These are phyloP conservation scores for Zygosaccharomyces bailii DNA, from an alignment of 805 yeast species.

Conservation along the genomic window DNA sequence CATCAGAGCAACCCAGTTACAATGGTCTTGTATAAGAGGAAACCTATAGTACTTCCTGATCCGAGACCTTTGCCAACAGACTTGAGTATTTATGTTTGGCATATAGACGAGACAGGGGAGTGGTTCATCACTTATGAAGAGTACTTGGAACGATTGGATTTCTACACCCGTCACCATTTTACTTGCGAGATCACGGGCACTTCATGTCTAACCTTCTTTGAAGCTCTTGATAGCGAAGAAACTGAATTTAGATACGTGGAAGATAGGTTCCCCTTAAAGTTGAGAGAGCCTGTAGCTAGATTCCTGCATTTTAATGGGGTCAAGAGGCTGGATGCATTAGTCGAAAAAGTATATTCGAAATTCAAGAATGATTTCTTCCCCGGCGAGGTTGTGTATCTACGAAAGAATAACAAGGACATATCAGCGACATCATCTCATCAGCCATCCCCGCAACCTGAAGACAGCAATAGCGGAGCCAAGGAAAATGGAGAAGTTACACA, in stretches of 20 bases:
- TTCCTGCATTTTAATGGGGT: constrained; percentile 76
- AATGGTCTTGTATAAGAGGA: constrained; percentile 74
- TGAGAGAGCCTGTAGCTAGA: constrained; percentile 87
- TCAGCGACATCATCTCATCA: constrained; percentile 19
- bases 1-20: neutral
- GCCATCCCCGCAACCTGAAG: constrained; percentile 24
- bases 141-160: constrained; percentile 67
- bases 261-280: constrained; percentile 80
- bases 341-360: constrained; percentile 75
- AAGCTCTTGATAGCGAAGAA: constrained; percentile 77
- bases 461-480: constrained; percentile 5
- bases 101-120: constrained; percentile 80
- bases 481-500: constrained; percentile 12
- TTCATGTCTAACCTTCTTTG: constrained; percentile 84
- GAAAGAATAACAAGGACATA: constrained; percentile 22
- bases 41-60: constrained; percentile 57
- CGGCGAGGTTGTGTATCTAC: constrained; percentile 76
- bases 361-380: constrained; percentile 86
- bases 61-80: constrained; percentile 58
- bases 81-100: constrained; percentile 65
- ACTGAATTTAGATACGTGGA: constrained; percentile 64
- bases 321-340: constrained; percentile 79
- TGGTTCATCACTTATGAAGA: constrained; percentile 80
- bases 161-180: constrained; percentile 71
- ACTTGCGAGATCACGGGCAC: constrained; percentile 96